These are phyloP conservation scores for Apiospora marii DNA, from an alignment of 2,329 filamentous ascomycete species.

Conservation along the genomic window DNA sequence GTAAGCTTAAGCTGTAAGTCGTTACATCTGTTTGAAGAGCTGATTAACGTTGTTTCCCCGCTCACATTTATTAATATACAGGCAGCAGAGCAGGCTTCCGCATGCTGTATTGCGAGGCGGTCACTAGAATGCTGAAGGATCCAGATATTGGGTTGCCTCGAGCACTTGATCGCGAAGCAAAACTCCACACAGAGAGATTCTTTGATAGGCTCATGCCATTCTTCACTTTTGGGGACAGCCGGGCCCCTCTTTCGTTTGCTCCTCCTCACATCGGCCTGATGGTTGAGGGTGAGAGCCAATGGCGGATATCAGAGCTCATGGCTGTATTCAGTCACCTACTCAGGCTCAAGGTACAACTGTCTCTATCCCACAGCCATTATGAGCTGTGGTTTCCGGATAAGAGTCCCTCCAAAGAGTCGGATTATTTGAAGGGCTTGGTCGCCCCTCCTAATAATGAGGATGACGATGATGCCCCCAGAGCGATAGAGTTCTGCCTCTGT, in stretches of 20 bases:
- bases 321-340: background rate
- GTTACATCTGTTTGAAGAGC: background rate
- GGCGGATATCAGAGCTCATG: background rate
- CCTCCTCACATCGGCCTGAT: background rate
- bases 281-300: background rate
- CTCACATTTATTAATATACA: background rate
- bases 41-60: background rate
- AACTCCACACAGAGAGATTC: background rate
- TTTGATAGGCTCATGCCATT: background rate
- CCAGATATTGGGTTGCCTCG: background rate
- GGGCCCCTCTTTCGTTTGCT: background rate
- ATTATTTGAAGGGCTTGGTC: background rate
- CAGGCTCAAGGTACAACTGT: background rate
- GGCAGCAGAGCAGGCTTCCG: background rate
- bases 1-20: background rate
- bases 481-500: background rate
- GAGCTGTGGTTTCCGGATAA: background rate
- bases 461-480: background rate
- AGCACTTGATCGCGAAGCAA: background rate
- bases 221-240: background rate
- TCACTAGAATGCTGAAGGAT: background rate
- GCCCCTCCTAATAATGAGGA: background rate
- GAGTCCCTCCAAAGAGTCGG: background rate
- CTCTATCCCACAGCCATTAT: background rate
- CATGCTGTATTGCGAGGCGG: background rate